A percentile compares a stretch with the other conserved stretches of the same genome.
phyloP scores from a whole-genome alignment of 2,329 filamentous ascomycete species.

The Xylariaceae sp. region DNA sequence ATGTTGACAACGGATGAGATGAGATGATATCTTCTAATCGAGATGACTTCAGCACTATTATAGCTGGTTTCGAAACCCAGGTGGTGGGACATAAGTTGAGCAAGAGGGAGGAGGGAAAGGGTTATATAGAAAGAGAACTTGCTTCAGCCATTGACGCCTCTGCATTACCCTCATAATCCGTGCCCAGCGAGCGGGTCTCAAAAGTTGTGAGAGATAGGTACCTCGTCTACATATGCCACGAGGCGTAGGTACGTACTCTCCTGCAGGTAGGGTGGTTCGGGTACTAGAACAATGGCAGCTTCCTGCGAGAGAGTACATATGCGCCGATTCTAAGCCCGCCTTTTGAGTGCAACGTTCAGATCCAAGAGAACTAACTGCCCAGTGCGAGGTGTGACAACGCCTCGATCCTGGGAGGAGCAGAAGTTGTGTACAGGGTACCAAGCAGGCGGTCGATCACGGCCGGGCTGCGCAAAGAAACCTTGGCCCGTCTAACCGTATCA shows the following conservation, averaged over 20 bases:
- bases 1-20: too few species aligned
- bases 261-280: slow-evolving; percentile 16
- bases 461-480: not conserved
- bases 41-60: slow-evolving; percentile 17
- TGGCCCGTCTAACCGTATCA: slow-evolving; percentile 12
- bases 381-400: slow-evolving; percentile 29
- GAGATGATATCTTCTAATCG: too few species aligned
- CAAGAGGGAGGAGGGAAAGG: slow-evolving; percentile 34
- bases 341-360: slow-evolving; percentile 38
- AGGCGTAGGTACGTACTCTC: slow-evolving; percentile 26
- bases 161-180: slow-evolving; percentile 17
- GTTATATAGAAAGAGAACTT: slow-evolving; percentile 38
- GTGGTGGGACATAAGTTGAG: slow-evolving; percentile 35
- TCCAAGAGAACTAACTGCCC: slow-evolving; percentile 23
- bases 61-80: slow-evolving; percentile 28
- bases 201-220: not conserved
- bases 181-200: not conserved
- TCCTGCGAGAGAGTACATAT: slow-evolving; percentile 34
- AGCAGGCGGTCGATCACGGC: slow-evolving; percentile 15
- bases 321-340: slow-evolving; percentile 35
- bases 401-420: not conserved
- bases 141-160: slow-evolving; percentile 32
- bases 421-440: not conserved
- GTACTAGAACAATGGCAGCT: slow-evolving; percentile 33
- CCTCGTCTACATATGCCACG: slow-evolving; percentile 24